These are phyloP conservation scores for Fragosphaeria purpurea DNA, from an alignment of 2,329 filamentous ascomycete species.

Conservation along the genomic window DNA sequence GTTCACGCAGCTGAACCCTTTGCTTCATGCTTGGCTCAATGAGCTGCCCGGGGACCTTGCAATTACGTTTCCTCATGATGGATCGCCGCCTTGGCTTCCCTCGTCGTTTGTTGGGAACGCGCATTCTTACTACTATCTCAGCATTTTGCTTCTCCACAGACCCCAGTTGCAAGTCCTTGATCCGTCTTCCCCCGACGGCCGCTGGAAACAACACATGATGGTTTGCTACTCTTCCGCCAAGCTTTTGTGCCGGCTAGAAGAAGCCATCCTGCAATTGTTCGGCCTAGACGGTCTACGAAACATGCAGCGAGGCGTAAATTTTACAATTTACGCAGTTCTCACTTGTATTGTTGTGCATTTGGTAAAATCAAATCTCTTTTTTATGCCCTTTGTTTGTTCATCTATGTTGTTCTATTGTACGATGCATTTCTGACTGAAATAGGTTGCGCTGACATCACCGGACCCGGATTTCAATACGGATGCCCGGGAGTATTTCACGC, in stretches of 20 bases:
- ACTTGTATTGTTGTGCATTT: conserved; percentile 90
- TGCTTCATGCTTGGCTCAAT: conserved; percentile 64
- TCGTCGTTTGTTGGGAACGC: conserved; percentile 84
- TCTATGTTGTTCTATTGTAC: not conserved
- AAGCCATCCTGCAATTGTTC: conserved; percentile 66
- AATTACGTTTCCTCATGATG: conserved; percentile 67
- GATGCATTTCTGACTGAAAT: conserved; percentile 23
- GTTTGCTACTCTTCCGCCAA: conserved; percentile 80
- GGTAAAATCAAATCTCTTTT: conserved; percentile 43
- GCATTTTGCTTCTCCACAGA: conserved; percentile 75
- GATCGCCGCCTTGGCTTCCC: conserved; percentile 71
- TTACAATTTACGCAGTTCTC: conserved; percentile 84
- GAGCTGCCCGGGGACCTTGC: conserved; percentile 71
- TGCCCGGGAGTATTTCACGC: conserved; percentile 78
- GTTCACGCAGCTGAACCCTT: conserved; percentile 68
- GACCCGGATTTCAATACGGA: conserved; percentile 80
- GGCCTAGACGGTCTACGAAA: conserved; percentile 73
- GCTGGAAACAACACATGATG: conserved; percentile 83
- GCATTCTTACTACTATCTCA: conserved; percentile 80
- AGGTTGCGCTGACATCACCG: conserved; percentile 84
- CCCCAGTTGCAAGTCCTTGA: conserved; percentile 76
- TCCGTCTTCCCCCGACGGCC: conserved; percentile 56
- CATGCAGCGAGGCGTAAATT: conserved; percentile 92
- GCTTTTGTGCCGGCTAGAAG: conserved; percentile 74
- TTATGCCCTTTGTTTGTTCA: not conserved